Conservation (phyloP, 2,329 filamentous ascomycete species). For the Xylaria sp. region DNA sequence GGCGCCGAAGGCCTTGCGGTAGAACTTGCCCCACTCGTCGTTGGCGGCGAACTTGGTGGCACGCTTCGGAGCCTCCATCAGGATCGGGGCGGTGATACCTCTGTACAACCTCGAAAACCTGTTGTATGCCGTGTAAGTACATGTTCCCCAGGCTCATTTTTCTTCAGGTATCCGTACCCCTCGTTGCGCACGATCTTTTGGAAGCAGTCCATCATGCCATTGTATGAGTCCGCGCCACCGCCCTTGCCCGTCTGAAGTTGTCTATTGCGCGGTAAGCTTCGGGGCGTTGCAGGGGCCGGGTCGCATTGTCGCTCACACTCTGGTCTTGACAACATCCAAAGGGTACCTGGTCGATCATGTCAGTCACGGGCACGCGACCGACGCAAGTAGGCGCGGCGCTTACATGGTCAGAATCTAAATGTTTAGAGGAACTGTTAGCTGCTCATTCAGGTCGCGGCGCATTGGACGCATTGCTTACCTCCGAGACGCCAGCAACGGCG, state of each 20-base stretch:
- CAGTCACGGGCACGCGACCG: constrained; percentile 22
- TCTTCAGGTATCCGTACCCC: constrained; percentile 60
- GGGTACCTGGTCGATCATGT: constrained; percentile 79
- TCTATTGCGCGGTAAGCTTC: constrained; percentile 48
- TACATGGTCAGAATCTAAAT: constrained; percentile 85
- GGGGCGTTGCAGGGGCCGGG: background rate
- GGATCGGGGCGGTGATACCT: constrained; percentile 90
- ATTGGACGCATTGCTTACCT: constrained; percentile 61
- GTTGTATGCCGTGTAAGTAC: constrained; percentile 46
- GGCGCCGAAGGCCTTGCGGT: constrained; percentile 82
- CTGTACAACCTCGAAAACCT: constrained; percentile 91
- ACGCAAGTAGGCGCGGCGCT: constrained; percentile 35
- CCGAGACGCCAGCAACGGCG: constrained; percentile 96
- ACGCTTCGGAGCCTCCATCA: constrained; percentile 90
- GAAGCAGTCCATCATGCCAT: constrained; percentile 98
- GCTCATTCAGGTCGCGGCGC: background rate
- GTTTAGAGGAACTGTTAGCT: constrained; percentile 21
- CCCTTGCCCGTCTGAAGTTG: constrained; percentile 81
- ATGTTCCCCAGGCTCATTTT: background rate
- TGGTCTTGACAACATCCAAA: constrained; percentile 96
- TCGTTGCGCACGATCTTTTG: constrained; percentile 95
- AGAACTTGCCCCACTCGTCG: constrained; percentile 96
- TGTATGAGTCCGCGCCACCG: constrained; percentile 82
- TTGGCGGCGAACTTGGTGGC: constrained; percentile 99
- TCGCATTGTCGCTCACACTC: constrained; percentile 69